Conservation (phyloP, 495 filamentous ascomycete genomes). For the Aspergillus cristatus region DNA sequence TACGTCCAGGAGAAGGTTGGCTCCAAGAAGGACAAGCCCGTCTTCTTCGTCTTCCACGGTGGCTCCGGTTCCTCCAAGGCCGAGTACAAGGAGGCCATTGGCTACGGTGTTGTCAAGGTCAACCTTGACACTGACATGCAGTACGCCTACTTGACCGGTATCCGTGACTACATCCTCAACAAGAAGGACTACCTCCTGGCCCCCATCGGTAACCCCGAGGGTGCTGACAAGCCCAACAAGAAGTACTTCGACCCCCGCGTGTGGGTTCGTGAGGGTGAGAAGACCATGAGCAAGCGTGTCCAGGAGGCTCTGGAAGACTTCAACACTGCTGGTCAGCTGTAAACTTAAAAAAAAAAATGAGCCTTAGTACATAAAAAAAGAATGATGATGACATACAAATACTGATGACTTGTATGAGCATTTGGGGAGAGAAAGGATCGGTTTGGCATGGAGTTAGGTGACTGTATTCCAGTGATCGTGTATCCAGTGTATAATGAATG, state of each 20-base stretch:
- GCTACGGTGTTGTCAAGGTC: conserved; percentile 96
- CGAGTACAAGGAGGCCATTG: conserved; percentile 81
- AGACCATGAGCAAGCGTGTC: conserved; percentile 84
- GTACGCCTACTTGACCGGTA: conserved; percentile 73
- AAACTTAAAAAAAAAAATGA: conserved; percentile 26
- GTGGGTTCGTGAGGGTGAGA: conserved; percentile 87
- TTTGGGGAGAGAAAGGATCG: too few species aligned
- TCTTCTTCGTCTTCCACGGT: conserved; percentile 99
- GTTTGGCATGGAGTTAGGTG: too few species aligned
- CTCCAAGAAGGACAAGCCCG: conserved; percentile 69
- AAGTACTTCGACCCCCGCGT: conserved; percentile 83
- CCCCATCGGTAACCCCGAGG: conserved; percentile 91
- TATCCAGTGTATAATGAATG: too few species aligned
- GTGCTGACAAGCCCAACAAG: conserved; percentile 96
- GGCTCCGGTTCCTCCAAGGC: conserved; percentile 83
- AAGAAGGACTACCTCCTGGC: conserved; percentile 91
- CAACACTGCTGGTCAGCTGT: conserved; percentile 79
- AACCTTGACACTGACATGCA: conserved; percentile 69
- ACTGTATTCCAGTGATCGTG: too few species aligned
- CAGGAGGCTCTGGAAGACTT: conserved; percentile 80
- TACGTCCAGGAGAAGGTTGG: conserved; percentile 69
- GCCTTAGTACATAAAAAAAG: not conserved
- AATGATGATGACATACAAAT: not conserved
- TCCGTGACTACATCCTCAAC: conserved; percentile 84
- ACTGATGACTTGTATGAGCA: too few species aligned